Conservation (phyloP, 2,329 filamentous ascomycete genomes). For the Xylariaceae sp. region DNA sequence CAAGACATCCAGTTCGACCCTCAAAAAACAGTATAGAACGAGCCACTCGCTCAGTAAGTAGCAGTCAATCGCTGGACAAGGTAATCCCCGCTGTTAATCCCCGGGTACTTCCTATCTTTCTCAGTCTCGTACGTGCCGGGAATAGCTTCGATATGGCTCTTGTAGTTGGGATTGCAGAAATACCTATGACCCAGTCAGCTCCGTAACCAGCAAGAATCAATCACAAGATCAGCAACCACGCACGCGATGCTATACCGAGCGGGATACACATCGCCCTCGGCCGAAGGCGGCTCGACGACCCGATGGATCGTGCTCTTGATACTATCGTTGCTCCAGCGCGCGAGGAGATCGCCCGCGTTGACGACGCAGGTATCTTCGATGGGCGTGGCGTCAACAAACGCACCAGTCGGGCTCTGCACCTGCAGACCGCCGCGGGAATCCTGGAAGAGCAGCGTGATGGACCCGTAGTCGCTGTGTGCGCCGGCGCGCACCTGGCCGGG, state of each 20-base stretch:
- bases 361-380: constrained; percentile 79
- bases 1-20: background rate
- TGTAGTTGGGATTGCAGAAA: constrained; percentile 84
- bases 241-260: constrained; percentile 81
- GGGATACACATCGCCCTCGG: constrained; percentile 58
- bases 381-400: constrained; percentile 77
- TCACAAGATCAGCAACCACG: constrained; percentile 28
- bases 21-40: background rate
- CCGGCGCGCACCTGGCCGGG: constrained; percentile 71
- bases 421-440: constrained; percentile 40
- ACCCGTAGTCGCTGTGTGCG: constrained; percentile 67
- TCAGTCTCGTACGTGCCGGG: constrained; percentile 67
- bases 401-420: constrained; percentile 60
- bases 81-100: constrained; percentile 77
- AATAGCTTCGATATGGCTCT: constrained; percentile 71
- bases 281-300: constrained; percentile 76
- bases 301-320: constrained; percentile 89
- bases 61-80: constrained; percentile 71
- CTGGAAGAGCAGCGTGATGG: constrained; percentile 60
- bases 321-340: constrained; percentile 84
- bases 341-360: constrained; percentile 83
- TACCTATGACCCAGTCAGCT: constrained; percentile 46
- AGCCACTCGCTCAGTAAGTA: constrained; percentile 53
- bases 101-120: constrained; percentile 71
- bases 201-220: constrained; percentile 1